phyloP scores from a whole-genome alignment of 345 rosid species.

The Lenwebbia sp. region DNA sequence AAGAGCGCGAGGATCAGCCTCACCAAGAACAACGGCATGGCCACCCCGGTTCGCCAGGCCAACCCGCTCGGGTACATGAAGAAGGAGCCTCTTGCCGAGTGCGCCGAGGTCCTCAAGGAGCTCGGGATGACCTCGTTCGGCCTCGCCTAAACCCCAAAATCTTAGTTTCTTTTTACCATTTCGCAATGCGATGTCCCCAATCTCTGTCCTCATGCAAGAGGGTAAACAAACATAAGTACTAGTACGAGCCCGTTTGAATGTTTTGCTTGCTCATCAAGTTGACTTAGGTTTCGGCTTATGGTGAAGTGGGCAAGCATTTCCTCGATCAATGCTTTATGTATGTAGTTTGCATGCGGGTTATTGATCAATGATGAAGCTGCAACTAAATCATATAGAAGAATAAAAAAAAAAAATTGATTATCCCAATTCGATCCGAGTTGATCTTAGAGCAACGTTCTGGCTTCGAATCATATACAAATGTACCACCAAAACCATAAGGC shows the following conservation, averaged over 20 bases:
- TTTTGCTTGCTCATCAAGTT: background rate
- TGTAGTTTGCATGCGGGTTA: background rate
- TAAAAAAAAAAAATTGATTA: background rate
- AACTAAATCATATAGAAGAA: background rate
- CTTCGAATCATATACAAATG: background rate
- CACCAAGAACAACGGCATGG: conserved; percentile 39
- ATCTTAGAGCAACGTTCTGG: background rate
- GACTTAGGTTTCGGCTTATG: background rate
- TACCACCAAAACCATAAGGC: background rate
- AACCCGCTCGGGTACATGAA: conserved; percentile 61
- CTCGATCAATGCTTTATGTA: background rate
- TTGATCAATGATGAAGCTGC: background rate
- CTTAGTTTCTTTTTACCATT: background rate
- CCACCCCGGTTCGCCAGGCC: conserved; percentile 18
- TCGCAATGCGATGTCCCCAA: background rate
- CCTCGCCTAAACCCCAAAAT: background rate
- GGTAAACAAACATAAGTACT: background rate
- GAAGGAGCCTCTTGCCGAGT: conserved; percentile 28
- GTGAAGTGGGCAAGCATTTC: background rate
- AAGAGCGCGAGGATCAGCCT: conserved; percentile 39
- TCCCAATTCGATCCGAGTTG: background rate
- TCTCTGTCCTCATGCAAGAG: background rate
- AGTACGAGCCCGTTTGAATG: background rate
- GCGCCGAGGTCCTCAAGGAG: conserved; percentile 37
- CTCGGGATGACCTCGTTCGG: conserved; percentile 33